A percentile compares a stretch with the other conserved stretches of the same genome.
phyloP scores from a whole-genome alignment of 176 grass and related monocot species.

The Thinopyrum elongatum region DNA sequence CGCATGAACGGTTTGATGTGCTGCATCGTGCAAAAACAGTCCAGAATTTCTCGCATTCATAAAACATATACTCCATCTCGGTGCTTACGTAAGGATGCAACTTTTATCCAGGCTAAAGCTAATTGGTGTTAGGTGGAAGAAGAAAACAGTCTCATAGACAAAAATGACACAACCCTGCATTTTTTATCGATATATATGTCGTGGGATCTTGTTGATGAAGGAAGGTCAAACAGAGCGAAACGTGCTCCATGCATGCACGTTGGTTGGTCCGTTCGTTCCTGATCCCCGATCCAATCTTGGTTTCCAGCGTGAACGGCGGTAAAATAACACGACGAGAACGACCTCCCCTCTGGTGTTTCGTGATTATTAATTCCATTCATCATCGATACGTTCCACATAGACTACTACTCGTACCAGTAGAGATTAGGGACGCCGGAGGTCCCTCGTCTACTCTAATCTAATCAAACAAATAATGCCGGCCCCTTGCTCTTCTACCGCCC shows the following conservation, averaged over 20 bases:
- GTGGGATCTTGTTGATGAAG: background rate
- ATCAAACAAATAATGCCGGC: background rate
- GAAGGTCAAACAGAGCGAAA: conserved; percentile 14
- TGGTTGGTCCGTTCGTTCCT: background rate
- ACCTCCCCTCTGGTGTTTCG: too few species aligned
- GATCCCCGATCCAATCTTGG: background rate
- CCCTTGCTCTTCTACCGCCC: background rate
- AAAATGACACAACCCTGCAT: background rate
- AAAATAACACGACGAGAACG: background rate
- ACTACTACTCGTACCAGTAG: too few species aligned
- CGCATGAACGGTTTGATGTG: too few species aligned
- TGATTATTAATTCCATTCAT: background rate
- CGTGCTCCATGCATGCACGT: conserved; percentile 10
- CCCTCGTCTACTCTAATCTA: background rate
- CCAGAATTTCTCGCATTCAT: background rate
- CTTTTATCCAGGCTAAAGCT: background rate
- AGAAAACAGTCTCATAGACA: background rate
- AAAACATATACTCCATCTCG: background rate
- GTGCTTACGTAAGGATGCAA: background rate
- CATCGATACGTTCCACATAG: background rate
- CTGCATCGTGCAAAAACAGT: too few species aligned
- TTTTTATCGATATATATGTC: background rate
- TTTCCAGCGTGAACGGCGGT: background rate
- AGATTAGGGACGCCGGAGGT: too few species aligned
- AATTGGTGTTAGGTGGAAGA: background rate